phyloP scores from a whole-genome alignment of 768 basidiomycete species.

The Mycena vulgaris region DNA sequence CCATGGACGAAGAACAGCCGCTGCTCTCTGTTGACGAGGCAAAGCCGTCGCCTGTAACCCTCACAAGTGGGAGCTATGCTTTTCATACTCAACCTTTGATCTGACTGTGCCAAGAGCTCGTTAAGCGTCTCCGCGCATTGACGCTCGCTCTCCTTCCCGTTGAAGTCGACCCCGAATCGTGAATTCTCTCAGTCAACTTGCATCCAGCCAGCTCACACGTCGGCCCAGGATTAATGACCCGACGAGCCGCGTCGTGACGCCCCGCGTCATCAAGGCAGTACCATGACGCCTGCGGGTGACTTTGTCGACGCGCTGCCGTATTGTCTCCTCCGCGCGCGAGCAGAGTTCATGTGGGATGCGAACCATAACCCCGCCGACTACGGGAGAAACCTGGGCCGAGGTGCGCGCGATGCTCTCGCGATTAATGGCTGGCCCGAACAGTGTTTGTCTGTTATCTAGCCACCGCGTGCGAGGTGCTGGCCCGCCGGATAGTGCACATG shows the following conservation, averaged over 20 bases:
- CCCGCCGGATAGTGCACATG: conserved; percentile 83
- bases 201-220: neutral
- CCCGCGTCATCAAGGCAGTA: conserved; percentile 84
- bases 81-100: neutral
- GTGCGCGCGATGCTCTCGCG: conserved; percentile 52
- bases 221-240: conserved; percentile 73
- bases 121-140: conserved; percentile 84
- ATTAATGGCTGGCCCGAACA: neutral
- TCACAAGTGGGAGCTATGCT: conserved; percentile 73
- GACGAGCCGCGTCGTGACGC: conserved; percentile 88
- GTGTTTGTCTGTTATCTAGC: conserved; percentile 59
- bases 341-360: conserved; percentile 87
- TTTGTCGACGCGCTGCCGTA: conserved; percentile 93
- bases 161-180: conserved; percentile 73
- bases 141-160: conserved; percentile 84
- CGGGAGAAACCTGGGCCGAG: conserved; percentile 87
- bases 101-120: conserved; percentile 66
- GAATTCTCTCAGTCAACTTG: neutral
- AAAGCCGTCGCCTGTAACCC: conserved; percentile 76
- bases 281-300: conserved; percentile 86
- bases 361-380: conserved; percentile 88
- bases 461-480: conserved; percentile 87
- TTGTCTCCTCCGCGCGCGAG: conserved; percentile 81
- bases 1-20: conserved; percentile 65
- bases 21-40: conserved; percentile 62